Evolutionary conservation across 2,329 filamentous ascomycete genomes (phyloP), one percentile per base, ranked within the genome.

Genomic region (Trichophyton schoenleinii): DNA sequence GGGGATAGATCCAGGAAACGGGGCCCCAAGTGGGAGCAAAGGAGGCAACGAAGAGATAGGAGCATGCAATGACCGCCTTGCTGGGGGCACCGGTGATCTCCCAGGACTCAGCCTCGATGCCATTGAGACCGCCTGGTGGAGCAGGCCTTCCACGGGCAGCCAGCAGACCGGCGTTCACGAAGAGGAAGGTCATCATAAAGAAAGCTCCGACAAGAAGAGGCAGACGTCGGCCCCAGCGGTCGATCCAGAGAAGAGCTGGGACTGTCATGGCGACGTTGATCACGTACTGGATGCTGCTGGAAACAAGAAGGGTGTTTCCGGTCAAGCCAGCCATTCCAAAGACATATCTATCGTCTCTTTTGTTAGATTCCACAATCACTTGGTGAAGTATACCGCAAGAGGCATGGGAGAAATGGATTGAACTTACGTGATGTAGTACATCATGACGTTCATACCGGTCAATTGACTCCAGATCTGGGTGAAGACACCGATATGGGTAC

Each of bases 251-350:
- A 25, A 92, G 79, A 0, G 88, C 88, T 0, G 87, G 87, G 2
- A 91, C 71, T 0, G 89, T 92, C 84, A 89, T 88, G 59, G 85
- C 63, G 1, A 92, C 88, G 71, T 91, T 91, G 77, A 92, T 89
- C 67, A 91, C 79, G 70, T 88, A 89, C 69, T 88, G 84, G 64
- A 89, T 88, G 8, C 82, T 83, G 18, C 84, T 87, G 6, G 86
- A 81, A 52, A 88, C 72, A 7, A 89, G 79, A 42, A 83, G 80
- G 60, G 78, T 79, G 66, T 82, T 77, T 2, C 79, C 80, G 1
- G 72, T 75, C n/a, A 87, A 76, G 8, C 86, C 86, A 15, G 86
- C 85, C 87, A 89, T 89, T 9, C 78, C 78, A 71, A 89, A 88
- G 62, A 89, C 81, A 65, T 87, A 88, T 3, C 65, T 66, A 57